phyloP scores from a whole-genome alignment of 2,329 filamentous ascomycete species.

The Amauroascus niger region DNA sequence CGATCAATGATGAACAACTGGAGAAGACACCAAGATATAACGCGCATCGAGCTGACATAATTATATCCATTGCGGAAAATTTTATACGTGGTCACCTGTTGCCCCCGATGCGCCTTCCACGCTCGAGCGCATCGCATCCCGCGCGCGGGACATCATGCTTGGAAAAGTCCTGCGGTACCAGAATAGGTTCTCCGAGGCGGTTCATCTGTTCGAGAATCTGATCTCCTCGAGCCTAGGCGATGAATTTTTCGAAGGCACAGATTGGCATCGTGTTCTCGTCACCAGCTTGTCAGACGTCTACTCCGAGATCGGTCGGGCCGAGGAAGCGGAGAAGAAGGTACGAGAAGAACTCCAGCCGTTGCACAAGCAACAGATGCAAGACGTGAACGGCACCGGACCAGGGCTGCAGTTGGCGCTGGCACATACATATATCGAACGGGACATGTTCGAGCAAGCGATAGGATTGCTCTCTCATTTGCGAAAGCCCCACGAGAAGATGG shows the following conservation, averaged over 20 bases:
- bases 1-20: not conserved
- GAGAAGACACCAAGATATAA: conserved; percentile 11
- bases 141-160: conserved; percentile 7
- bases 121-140: conserved; percentile 5
- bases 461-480: too few relatives aligned
- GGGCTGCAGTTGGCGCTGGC: conserved; percentile 1
- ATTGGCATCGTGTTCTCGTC: conserved; percentile 13
- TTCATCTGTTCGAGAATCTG: conserved; percentile 1
- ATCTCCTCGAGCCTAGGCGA: not conserved
- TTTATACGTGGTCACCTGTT: conserved; percentile 8
- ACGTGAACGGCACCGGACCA: conserved; percentile 1
- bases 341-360: not conserved
- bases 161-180: conserved; percentile 13
- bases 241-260: conserved; percentile 4
- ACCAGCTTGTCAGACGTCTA: conserved; percentile 13
- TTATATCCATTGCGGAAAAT: conserved; percentile 15
- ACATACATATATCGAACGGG: conserved; percentile 10
- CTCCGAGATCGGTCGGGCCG: conserved; percentile 5
- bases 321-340: conserved; percentile 8
- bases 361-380: not conserved
- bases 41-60: conserved; percentile 13
- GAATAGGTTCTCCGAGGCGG: not conserved
- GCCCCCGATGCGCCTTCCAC: not conserved
- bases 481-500: too few relatives aligned
- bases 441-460: conserved; percentile 5